Percentiles rank a stretch among this genome's conserved stretches.
Conservation (phyloP, 805 yeast genomes). For the Wickerhamiella bombiphila region DNA sequence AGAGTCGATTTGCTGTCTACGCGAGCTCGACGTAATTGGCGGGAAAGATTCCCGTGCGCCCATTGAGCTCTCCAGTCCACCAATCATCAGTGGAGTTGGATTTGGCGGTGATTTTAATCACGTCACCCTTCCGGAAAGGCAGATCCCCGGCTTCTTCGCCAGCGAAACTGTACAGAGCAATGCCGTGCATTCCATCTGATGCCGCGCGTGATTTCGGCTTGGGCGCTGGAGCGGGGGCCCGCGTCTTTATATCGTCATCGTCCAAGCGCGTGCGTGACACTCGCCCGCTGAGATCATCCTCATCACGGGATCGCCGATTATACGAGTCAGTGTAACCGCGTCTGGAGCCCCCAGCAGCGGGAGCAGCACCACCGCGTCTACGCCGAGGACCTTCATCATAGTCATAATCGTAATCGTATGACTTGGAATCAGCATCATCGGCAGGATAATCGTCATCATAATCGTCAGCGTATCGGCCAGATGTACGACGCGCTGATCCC, state of each 20-base stretch:
- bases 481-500: not conserved
- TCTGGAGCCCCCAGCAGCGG: slow-evolving; percentile 4
- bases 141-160: slow-evolving; percentile 93
- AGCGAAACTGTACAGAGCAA: slow-evolving; percentile 74
- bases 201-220: slow-evolving; percentile 5
- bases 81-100: slow-evolving; percentile 87
- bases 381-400: slow-evolving; percentile 7
- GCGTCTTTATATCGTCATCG: no score
- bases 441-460: slow-evolving; percentile 13
- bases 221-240: slow-evolving; percentile 10
- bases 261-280: slow-evolving; percentile 48
- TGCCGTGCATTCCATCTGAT: slow-evolving; percentile 54
- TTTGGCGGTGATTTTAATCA: slow-evolving; percentile 71
- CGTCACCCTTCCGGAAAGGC: slow-evolving; percentile 88
- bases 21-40: slow-evolving; percentile 87
- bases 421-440: not conserved
- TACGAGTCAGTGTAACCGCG: slow-evolving; percentile 15
- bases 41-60: slow-evolving; percentile 85
- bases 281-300: not conserved
- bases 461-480: slow-evolving; percentile 16
- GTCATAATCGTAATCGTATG: slow-evolving; percentile 14
- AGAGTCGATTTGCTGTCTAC: no score
- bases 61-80: slow-evolving; percentile 93
- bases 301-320: slow-evolving; percentile 2
- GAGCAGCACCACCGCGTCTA: slow-evolving; percentile 1